Evolutionary conservation across 306 rosid species (phyloP).

Genomic region (Mimosa pudica): DNA sequence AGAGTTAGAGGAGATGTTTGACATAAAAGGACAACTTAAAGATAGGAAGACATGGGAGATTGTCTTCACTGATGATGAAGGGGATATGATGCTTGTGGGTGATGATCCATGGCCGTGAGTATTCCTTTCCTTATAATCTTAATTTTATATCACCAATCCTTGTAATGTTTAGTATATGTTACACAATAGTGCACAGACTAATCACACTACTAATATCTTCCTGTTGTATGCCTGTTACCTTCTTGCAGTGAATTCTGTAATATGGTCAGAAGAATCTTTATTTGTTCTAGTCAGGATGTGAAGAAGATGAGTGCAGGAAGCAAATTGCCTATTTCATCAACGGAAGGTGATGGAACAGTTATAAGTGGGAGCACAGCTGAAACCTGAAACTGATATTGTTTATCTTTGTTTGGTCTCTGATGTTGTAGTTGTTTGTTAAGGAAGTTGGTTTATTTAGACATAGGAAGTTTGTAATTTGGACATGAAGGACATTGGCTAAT

Average conservation of each 20-base stretch:
- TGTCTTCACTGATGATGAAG: constrained; percentile 88
- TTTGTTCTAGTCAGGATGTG: constrained; percentile 79
- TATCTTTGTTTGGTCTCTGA: constrained; percentile 12
- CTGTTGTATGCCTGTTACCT: constrained; percentile 7
- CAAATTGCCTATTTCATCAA: constrained; percentile 53
- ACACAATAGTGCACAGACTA: background rate
- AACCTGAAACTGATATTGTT: constrained; percentile 40
- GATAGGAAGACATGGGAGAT: constrained; percentile 71
- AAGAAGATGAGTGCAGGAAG: constrained; percentile 76
- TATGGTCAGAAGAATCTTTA: constrained; percentile 83
- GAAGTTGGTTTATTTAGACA: constrained; percentile 44
- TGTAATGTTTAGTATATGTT: background rate
- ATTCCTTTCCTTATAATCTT: constrained; percentile 33
- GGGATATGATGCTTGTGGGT: constrained; percentile 89
- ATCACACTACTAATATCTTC: background rate
- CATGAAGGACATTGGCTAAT: constrained; percentile 51
- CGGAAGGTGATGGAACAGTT: constrained; percentile 70
- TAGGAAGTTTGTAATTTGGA: constrained; percentile 44
- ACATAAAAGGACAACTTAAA: constrained; percentile 77
- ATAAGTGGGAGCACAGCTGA: constrained; percentile 65
- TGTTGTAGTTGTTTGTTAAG: constrained; percentile 48
- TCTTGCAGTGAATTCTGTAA: constrained; percentile 83
- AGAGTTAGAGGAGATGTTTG: constrained; percentile 86
- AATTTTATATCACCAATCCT: background rate
- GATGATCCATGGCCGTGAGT: constrained; percentile 94